These are phyloP conservation scores for Calonectria pseudoreteaudii DNA, from an alignment of 2,329 filamentous ascomycete species.

Conservation along the genomic window DNA sequence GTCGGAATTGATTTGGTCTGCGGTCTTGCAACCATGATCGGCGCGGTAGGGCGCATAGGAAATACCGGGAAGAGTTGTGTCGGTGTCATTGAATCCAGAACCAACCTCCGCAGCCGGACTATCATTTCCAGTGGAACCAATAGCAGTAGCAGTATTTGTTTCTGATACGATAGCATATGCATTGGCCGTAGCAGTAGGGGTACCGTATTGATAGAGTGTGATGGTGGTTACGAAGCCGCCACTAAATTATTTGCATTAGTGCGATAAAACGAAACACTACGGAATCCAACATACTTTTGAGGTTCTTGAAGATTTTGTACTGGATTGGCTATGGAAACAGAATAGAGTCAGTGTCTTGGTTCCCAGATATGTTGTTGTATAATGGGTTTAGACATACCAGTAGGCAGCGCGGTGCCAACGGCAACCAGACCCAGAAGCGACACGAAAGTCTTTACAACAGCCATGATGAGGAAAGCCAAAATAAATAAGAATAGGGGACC, in stretches of 20 bases:
- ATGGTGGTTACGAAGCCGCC: neutral
- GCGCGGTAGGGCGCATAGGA: slow-evolving; percentile 63
- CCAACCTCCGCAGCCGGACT: slow-evolving; percentile 16
- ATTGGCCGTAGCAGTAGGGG: neutral
- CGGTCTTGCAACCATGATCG: slow-evolving; percentile 74
- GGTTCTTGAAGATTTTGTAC: neutral
- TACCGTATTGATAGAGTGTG: neutral
- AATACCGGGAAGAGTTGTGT: slow-evolving; percentile 52
- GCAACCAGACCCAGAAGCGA: slow-evolving; percentile 39
- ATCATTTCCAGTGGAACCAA: neutral
- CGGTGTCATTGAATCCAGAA: slow-evolving; percentile 8
- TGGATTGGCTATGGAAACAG: slow-evolving; percentile 18
- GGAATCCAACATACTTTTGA: slow-evolving; percentile 23
- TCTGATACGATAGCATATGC: neutral
- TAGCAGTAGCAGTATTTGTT: slow-evolving; percentile 24
- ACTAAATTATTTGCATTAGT: neutral
- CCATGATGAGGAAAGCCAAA: slow-evolving; percentile 26
- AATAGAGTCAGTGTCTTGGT: neutral
- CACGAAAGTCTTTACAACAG: slow-evolving; percentile 35
- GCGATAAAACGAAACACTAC: neutral
- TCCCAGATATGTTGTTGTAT: neutral
- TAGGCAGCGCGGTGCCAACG: slow-evolving; percentile 36
- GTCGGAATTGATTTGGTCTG: slow-evolving; percentile 72
- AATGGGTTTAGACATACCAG: slow-evolving; percentile 32
- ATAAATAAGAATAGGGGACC: neutral